phyloP scores from a whole-genome alignment of 768 basidiomycete genomes.

The Boletus rubescentipes region DNA sequence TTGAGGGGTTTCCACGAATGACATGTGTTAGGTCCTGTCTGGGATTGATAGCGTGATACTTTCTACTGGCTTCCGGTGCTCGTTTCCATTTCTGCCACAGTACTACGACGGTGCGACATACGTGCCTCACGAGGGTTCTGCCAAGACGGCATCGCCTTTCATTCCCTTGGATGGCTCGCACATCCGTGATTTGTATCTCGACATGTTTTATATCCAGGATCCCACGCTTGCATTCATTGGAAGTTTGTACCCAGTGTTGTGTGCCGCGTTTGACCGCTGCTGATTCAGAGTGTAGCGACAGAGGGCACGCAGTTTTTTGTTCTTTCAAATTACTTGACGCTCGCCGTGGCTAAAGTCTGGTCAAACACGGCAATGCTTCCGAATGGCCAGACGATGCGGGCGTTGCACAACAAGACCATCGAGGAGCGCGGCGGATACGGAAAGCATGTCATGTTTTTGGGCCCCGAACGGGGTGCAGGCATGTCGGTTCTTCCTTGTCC shows the following conservation, averaged over 20 bases:
- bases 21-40: slow-evolving; percentile 3
- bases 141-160: neutral
- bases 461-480: neutral
- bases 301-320: neutral
- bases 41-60: slow-evolving; percentile 13
- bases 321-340: neutral
- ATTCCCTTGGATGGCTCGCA: slow-evolving; percentile 7
- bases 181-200: slow-evolving; percentile 13
- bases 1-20: no score
- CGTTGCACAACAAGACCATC: neutral
- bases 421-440: slow-evolving; percentile 15
- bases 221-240: slow-evolving; percentile 13
- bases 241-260: neutral
- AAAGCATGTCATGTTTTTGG: neutral
- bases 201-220: slow-evolving; percentile 11
- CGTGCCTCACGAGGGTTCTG: neutral
- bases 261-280: neutral
- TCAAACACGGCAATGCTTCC: slow-evolving; percentile 11
- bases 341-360: slow-evolving; percentile 19
- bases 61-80: slow-evolving; percentile 12
- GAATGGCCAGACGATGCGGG: neutral
- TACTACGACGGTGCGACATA: slow-evolving; percentile 10
- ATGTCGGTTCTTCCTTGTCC: neutral
- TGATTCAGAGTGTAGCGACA: neutral
- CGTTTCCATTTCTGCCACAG: slow-evolving; percentile 14